phyloP scores from a whole-genome alignment of 75 land plant species.

The Isoetes taiwanensis region DNA sequence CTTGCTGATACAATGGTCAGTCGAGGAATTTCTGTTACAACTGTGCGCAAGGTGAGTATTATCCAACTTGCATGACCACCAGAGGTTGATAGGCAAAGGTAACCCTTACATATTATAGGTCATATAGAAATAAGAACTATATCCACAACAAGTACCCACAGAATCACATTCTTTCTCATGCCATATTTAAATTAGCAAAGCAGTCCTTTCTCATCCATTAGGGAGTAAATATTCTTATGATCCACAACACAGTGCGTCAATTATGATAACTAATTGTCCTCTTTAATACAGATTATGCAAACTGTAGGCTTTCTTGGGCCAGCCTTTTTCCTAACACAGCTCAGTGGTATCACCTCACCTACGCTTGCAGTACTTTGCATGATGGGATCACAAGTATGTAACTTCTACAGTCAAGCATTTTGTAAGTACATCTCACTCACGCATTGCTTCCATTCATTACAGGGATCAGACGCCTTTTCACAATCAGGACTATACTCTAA shows the following conservation, averaged over 20 bases:
- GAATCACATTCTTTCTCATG: too few species aligned
- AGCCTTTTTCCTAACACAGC: conserved; percentile 94
- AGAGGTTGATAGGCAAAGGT: too few species aligned
- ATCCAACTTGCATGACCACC: neutral
- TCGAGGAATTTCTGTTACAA: conserved; percentile 68
- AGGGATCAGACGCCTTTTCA: conserved; percentile 95
- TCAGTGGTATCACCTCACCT: conserved; percentile 77
- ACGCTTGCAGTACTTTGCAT: conserved; percentile 79
- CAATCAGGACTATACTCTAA: conserved; percentile 92
- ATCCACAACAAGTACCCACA: too few species aligned
- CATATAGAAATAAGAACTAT: too few species aligned
- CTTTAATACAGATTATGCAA: conserved; percentile 67
- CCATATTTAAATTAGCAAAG: too few species aligned
- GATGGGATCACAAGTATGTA: conserved; percentile 86
- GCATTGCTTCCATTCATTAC: conserved; percentile 2
- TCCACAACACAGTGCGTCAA: too few species aligned
- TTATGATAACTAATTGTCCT: too few species aligned
- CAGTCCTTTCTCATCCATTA: too few species aligned
- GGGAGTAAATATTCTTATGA: too few species aligned
- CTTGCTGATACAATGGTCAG: conserved; percentile 88
- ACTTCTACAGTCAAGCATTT: too few species aligned
- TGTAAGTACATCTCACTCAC: neutral
- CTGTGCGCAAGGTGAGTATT: conserved; percentile 68
- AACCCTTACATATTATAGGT: too few species aligned
- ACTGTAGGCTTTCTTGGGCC: conserved; percentile 93